Conservation (phyloP, 2,329 filamentous ascomycete species). For the Mariannaea elegans region DNA sequence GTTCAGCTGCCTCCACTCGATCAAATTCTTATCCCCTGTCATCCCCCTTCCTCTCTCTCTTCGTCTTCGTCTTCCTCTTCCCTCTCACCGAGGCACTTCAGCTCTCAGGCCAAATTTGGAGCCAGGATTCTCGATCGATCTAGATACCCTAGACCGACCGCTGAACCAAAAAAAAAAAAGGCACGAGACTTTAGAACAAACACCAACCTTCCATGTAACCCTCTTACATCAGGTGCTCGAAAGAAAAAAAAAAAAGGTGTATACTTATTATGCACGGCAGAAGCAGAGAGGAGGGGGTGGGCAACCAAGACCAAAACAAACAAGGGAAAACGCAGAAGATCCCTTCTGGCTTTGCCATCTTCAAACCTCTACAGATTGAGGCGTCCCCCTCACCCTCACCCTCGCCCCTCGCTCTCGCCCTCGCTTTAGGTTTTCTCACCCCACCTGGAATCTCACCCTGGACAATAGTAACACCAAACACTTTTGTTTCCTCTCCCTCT, state of each 20-base stretch:
- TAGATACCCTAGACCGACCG: slow-evolving; percentile 1
- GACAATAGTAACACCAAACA: slow-evolving; percentile 7
- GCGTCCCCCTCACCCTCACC: slow-evolving; percentile 20
- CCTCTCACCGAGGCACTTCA: too few relatives aligned
- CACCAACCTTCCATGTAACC: slow-evolving; percentile 16
- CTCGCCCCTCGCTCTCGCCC: slow-evolving; percentile 1
- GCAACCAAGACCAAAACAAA: slow-evolving; percentile 9
- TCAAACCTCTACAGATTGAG: slow-evolving; percentile 25
- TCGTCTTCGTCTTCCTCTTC: too few relatives aligned
- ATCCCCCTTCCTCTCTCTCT: too few relatives aligned
- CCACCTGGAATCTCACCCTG: slow-evolving; percentile 17
- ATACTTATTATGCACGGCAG: not conserved
- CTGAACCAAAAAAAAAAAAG: too few relatives aligned
- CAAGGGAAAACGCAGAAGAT: slow-evolving; percentile 33
- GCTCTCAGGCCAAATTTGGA: too few relatives aligned
- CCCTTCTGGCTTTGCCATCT: slow-evolving; percentile 27
- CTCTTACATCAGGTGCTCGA: slow-evolving; percentile 17
- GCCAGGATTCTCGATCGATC: slow-evolving; percentile 9
- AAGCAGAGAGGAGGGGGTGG: slow-evolving; percentile 6
- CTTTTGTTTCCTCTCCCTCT: slow-evolving; percentile 10
- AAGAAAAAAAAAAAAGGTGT: not conserved
- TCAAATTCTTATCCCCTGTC: too few relatives aligned
- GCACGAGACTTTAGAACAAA: slow-evolving; percentile 3
- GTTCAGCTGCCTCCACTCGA: too few relatives aligned
- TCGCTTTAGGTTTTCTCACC: not conserved